These are phyloP conservation scores for Carnegiea gigantea DNA, from an alignment of 179 eudicot genomes.

Conservation along the genomic window DNA sequence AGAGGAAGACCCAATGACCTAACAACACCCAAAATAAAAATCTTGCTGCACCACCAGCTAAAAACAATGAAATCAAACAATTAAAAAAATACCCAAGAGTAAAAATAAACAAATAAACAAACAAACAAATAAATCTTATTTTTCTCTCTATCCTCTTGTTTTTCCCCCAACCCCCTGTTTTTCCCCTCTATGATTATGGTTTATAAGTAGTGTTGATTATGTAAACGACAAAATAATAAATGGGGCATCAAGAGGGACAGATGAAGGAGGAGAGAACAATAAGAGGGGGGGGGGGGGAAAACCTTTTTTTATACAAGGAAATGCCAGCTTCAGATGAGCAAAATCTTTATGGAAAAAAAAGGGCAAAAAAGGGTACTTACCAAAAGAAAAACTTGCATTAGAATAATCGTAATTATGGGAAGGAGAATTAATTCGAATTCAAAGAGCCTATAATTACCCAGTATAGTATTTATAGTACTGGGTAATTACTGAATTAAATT, in stretches of 20 bases:
- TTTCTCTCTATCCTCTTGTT: background rate
- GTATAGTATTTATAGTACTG: background rate
- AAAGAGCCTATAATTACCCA: background rate
- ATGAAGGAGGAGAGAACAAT: constrained; percentile 18
- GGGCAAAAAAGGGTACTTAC: background rate
- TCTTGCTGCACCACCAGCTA: constrained; percentile 28
- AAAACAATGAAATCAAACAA: constrained; percentile 8
- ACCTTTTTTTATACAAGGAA: constrained; percentile 10
- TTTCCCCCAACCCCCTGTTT: constrained; percentile 1
- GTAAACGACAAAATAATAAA: constrained; percentile 39
- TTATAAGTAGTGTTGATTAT: constrained; percentile 35
- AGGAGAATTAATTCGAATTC: background rate
- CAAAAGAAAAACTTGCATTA: constrained; percentile 13
- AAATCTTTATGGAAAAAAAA: constrained; percentile 17
- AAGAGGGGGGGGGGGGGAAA: background rate
- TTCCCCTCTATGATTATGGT: constrained; percentile 25
- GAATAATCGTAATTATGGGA: background rate
- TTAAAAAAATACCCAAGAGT: constrained; percentile 15
- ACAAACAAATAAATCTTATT: constrained; percentile 8
- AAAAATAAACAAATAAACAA: background rate
- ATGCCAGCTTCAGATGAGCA: constrained; percentile 33
- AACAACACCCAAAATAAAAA: constrained; percentile 32
- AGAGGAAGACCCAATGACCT: constrained; percentile 44
- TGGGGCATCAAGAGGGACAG: constrained; percentile 19
- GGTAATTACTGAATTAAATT: constrained; percentile 22